Conservation (phyloP, 331 rosid genomes). For the Ulmus americana region DNA sequence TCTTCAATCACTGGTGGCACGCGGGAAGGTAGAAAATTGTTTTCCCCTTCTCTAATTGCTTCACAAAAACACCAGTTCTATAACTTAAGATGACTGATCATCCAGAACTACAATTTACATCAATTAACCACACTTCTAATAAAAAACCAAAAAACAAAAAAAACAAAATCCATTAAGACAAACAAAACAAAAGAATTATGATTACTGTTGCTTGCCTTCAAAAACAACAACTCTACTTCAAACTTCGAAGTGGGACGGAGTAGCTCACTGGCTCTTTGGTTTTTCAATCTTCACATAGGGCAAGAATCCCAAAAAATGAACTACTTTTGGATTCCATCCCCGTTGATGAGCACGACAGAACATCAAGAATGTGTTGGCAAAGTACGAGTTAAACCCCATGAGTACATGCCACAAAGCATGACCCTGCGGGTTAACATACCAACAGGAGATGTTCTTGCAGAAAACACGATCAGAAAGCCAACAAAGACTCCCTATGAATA, state of each 20-base stretch:
- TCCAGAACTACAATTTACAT: constrained; percentile 4
- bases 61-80: too few relatives aligned
- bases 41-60: too few relatives aligned
- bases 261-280: constrained; percentile 12
- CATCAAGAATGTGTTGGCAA: constrained; percentile 16
- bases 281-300: constrained; percentile 15
- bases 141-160: too few relatives aligned
- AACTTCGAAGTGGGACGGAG: too few relatives aligned
- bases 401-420: constrained; percentile 16
- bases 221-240: too few relatives aligned
- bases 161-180: not conserved
- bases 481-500: not conserved
- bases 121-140: too few relatives aligned
- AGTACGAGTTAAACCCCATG: constrained; percentile 15
- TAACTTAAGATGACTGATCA: not conserved
- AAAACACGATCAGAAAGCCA: constrained; percentile 8
- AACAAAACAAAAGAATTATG: constrained; percentile 14
- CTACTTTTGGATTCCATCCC: constrained; percentile 18
- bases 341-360: constrained; percentile 19
- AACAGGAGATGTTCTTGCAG: constrained; percentile 6
- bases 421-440: constrained; percentile 14
- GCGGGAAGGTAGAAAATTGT: too few relatives aligned
- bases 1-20: too few relatives aligned
- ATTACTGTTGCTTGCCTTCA: not conserved
- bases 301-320: constrained; percentile 7